A percentile compares a stretch with the other conserved stretches of the same genome.
Evolutionary conservation across 1,139 yeast genomes (phyloP).

Genomic region (Lodderomyces jiufengensis): DNA sequence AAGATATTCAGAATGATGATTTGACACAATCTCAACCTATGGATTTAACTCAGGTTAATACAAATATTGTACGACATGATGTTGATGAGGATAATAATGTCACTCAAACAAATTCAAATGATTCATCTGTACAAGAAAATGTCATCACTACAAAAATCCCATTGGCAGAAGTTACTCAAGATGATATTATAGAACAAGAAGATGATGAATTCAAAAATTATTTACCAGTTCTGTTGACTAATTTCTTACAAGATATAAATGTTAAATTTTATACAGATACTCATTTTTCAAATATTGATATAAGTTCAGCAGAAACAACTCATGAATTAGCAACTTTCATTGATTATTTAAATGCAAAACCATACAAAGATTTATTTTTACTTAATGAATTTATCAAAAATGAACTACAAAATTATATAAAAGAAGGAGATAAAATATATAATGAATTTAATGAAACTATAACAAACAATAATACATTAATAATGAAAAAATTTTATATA

Average conservation of each 20-base stretch:
- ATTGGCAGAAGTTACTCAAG: neutral
- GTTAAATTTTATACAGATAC: conserved; percentile 52
- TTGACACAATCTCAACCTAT: neutral
- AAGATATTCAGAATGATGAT: neutral
- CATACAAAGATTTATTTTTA: conserved; percentile 38
- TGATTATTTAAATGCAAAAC: conserved; percentile 33
- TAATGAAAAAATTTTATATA: conserved; percentile 46
- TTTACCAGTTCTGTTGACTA: conserved; percentile 34
- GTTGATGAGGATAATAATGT: neutral
- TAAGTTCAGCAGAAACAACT: conserved; percentile 15
- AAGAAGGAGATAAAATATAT: conserved; percentile 45
- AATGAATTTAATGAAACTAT: conserved; percentile 43
- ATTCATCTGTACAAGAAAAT: neutral
- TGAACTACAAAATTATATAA: conserved; percentile 49
- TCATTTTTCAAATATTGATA: conserved; percentile 27
- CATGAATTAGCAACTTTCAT: conserved; percentile 14
- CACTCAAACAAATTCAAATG: neutral
- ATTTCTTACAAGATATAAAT: conserved; percentile 46
- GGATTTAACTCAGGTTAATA: conserved; percentile 2
- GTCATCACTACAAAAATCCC: neutral
- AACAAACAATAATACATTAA: conserved; percentile 43
- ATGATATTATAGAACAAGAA: conserved; percentile 3
- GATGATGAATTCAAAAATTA: conserved; percentile 19
- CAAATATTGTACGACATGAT: no score
- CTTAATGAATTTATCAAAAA: conserved; percentile 50